phyloP scores from a whole-genome alignment of 208 protist genomes.

The Trypanosoma avium region DNA sequence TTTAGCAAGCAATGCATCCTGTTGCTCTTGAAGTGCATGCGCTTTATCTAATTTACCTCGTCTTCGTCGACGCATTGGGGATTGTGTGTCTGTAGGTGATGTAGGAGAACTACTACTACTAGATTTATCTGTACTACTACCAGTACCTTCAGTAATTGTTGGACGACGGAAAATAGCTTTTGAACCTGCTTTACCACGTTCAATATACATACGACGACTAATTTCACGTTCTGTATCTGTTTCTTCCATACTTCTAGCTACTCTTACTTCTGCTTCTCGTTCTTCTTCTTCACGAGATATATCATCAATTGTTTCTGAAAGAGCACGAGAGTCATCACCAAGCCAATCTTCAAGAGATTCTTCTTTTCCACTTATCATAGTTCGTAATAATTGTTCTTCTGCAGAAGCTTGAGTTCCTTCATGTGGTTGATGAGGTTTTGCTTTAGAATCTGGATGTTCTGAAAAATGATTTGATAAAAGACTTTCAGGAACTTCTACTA shows the following conservation, averaged over 20 bases:
- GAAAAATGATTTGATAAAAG: slow-evolving; percentile 77
- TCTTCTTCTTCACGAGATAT: slow-evolving; percentile 72
- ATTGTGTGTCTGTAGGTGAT: slow-evolving; percentile 9
- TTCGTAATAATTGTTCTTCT: slow-evolving; percentile 79
- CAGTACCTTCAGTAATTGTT: slow-evolving; percentile 36
- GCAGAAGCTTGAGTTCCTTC: slow-evolving; percentile 36
- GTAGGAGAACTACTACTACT: background rate
- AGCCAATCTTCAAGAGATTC: slow-evolving; percentile 56
- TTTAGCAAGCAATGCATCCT: slow-evolving; percentile 60
- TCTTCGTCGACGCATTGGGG: slow-evolving; percentile 60
- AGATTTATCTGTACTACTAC: slow-evolving; percentile 7
- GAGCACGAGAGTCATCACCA: slow-evolving; percentile 32
- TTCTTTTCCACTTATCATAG: slow-evolving; percentile 80
- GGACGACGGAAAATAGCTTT: slow-evolving; percentile 75
- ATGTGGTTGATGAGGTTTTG: slow-evolving; percentile 65
- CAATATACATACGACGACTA: slow-evolving; percentile 83
- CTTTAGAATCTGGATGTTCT: slow-evolving; percentile 65
- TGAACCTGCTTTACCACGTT: slow-evolving; percentile 82
- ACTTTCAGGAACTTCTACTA: slow-evolving; percentile 63
- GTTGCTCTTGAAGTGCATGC: slow-evolving; percentile 76
- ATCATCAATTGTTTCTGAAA: slow-evolving; percentile 72
- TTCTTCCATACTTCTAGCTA: slow-evolving; percentile 87
- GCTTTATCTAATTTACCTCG: slow-evolving; percentile 52
- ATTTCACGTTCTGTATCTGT: slow-evolving; percentile 79
- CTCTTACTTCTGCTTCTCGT: slow-evolving; percentile 45